Base-by-base conservation (phyloP, 2,329 filamentous ascomycete species). In the Neospermospora avenae region DNA sequence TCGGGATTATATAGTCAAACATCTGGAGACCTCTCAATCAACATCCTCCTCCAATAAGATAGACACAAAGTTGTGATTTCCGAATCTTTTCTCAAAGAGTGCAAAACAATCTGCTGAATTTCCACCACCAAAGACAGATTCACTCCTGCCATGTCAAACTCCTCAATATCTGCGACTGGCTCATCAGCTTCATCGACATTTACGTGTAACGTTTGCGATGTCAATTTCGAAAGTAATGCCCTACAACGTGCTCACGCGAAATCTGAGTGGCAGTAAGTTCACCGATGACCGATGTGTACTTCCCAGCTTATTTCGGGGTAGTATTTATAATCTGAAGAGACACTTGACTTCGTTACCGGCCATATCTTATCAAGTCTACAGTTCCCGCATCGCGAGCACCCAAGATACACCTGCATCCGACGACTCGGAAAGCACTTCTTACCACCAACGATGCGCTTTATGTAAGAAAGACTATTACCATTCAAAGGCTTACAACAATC, bases 291-390 rank as follows among this genome's bases (percentile, higher is more conserved):
- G 3, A 7, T 3, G 5, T 42, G 4, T 20, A 1, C 7, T 35
- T n/a, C 18, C 11, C 28, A 35, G 53, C 53, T 55, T 20, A 55
- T 18, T 10, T 2, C 6, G 20, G 22, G n/a, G 20, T 7, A 55
- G 53, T 11, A 46, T 55, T 3, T 55, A 55, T 28, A 55, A 55
- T 34, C 41, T 55, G 11, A 55, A 55, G 41, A 44, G 53, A 35
- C 28, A 45, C 18, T 37, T 55, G 25, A 55, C 53, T 8, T 55
- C 53, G 4, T 13, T 55, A 4, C 41, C 39, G 10, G n/a, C 53
- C 8, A 25, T 55, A 13, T 55, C 53, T 16, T 31, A 8, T 4
- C 53, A 45, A 24, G 14, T 55, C 14, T 55, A 55, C 25, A 20
- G 24, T 22, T 25, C 45, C 11, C 53, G 39, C 6, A 7, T 46